Evolutionary conservation across 116 monocot species (phyloP), one percentile per base, ranked within the genome.

Genomic region (Dioscorea cayenensis): DNA sequence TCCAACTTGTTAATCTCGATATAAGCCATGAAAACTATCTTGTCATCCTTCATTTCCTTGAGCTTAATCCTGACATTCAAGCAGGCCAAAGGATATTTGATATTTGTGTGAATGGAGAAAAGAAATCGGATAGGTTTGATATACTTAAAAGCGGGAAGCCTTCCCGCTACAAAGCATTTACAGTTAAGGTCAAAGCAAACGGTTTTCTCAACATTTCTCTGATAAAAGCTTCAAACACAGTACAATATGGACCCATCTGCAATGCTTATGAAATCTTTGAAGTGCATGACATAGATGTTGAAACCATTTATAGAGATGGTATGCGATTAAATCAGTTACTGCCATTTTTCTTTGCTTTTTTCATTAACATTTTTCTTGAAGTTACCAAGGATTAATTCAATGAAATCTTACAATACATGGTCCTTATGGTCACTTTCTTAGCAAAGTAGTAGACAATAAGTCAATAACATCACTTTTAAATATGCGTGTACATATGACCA

Each of bases 261-360:
- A 81, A 73, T 69, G 81, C 81, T 37, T 81, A 72, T 52, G 81
- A 81, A 64, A 76, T 81, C 50, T 81, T 76, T 64, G 71, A 76
- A 71, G 66, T 81, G 32, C 69, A 69, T 63, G 62, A 52, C 63
- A 81, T 49, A 81, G 60, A 64, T 66, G 28, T 69, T 29, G 81
- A 76, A 65, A 81, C 81, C n/a, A 19, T 58, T 38, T 22, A 76
- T 27, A 51, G 68, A 37, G 76, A 81, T 73, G 76, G 81, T 81
- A 72, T 43, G 72, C 65, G 1, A 37, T 18, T 55, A n/a, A 11
- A 55, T 55, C 11, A 6, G n/a, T 0, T 55, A 1, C 16, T 55
- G 4, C n/a, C n/a, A n/a, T 55, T 55, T n/a, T 55, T 55, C 17
- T 5, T 16, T 18, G 16, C 16, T n/a, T 55, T 55, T 55, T 55